Evolutionary conservation across 2,329 filamentous ascomycete species (phyloP).

Genomic region (Macrophomina tecta): DNA sequence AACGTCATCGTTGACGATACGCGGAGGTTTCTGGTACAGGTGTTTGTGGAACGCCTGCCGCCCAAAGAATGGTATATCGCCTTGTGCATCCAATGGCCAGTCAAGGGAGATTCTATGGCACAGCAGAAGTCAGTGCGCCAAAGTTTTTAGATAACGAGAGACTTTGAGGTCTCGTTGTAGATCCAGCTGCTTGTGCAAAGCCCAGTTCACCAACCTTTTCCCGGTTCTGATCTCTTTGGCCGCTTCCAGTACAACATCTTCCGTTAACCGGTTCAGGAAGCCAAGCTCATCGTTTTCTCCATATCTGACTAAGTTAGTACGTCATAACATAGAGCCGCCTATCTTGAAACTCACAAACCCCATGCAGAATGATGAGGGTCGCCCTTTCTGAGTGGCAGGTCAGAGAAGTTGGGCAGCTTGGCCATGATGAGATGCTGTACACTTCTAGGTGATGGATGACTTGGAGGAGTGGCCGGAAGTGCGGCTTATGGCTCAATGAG

Average conservation of each 20-base stretch:
- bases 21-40: constrained; percentile 30
- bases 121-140: background rate
- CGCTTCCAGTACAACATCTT: constrained; percentile 58
- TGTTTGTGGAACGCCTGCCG: constrained; percentile 58
- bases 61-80: constrained; percentile 60
- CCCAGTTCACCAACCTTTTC: constrained; percentile 44
- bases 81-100: constrained; percentile 61
- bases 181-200: constrained; percentile 28
- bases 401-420: constrained; percentile 54
- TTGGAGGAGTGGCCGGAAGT: background rate
- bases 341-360: constrained; percentile 35
- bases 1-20: constrained; percentile 39
- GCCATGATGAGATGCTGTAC: constrained; percentile 11
- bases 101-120: constrained; percentile 59
- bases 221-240: constrained; percentile 62
- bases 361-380: constrained; percentile 55
- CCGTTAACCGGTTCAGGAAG: constrained; percentile 65
- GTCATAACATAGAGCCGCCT: background rate
- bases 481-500: background rate
- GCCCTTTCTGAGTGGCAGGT: constrained; percentile 54
- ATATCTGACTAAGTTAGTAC: constrained; percentile 49
- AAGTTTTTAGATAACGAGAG: background rate
- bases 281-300: constrained; percentile 65
- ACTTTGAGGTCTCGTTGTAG: background rate
- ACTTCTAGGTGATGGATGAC: background rate